These are phyloP conservation scores for Tylopilus vinaceipallidus DNA, from an alignment of 768 basidiomycete species.

Conservation along the genomic window DNA sequence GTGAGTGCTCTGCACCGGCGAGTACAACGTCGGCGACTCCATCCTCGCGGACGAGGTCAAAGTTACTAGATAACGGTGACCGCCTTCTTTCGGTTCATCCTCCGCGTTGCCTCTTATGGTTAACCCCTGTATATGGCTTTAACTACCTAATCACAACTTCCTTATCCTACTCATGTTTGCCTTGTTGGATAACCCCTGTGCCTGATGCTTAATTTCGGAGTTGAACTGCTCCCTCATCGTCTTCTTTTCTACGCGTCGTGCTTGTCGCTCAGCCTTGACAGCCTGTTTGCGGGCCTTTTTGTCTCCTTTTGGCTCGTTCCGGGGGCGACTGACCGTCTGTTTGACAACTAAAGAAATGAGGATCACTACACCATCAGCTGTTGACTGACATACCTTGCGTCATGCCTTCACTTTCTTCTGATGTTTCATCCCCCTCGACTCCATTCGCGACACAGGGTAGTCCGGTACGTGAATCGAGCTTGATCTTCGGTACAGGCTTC, in stretches of 20 bases:
- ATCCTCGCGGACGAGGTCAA: slow-evolving; percentile 15
- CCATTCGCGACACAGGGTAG: slow-evolving; percentile 53
- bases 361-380: not conserved
- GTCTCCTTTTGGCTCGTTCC: slow-evolving; percentile 73
- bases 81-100: slow-evolving; percentile 7
- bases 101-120: slow-evolving; percentile 12
- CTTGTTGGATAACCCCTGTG: slow-evolving; percentile 44
- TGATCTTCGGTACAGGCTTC: slow-evolving; percentile 59
- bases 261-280: slow-evolving; percentile 63
- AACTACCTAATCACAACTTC: slow-evolving; percentile 24
- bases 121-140: not conserved
- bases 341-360: slow-evolving; percentile 17
- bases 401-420: slow-evolving; percentile 30
- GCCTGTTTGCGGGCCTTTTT: slow-evolving; percentile 71
- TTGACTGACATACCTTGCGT: slow-evolving; percentile 23
- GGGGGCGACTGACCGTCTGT: slow-evolving; percentile 63
- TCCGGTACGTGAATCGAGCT: slow-evolving; percentile 74
- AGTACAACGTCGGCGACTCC: slow-evolving; percentile 33
- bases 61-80: slow-evolving; percentile 1
- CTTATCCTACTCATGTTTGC: slow-evolving; percentile 31
- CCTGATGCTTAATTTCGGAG: slow-evolving; percentile 61
- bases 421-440: slow-evolving; percentile 7
- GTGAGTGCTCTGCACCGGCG: slow-evolving; percentile 29
- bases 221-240: slow-evolving; percentile 59
- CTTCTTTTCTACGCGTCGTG: slow-evolving; percentile 67